Percentiles rank a stretch among this genome's conserved stretches.
Conservation (phyloP, 208 protist species). For the Acanthamoeba lenticulata region DNA sequence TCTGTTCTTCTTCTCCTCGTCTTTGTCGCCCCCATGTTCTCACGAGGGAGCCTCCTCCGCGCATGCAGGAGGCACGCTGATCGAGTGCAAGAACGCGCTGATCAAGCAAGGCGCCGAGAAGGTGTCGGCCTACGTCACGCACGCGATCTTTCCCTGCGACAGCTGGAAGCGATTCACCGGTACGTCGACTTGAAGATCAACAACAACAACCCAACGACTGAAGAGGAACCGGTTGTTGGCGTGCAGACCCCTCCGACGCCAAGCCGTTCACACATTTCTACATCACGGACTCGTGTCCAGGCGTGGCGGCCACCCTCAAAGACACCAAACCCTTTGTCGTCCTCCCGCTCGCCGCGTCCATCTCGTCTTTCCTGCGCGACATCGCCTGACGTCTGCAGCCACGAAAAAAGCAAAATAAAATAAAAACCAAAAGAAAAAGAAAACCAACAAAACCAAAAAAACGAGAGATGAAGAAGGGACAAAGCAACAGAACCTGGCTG, state of each 20-base stretch:
- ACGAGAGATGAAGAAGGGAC: too few species aligned
- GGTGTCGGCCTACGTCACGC: constrained; percentile 79
- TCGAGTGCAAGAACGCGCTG: constrained; percentile 75
- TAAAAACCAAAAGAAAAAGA: too few species aligned
- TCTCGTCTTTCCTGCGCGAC: constrained; percentile 23
- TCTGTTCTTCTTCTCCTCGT: neutral
- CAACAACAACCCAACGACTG: too few species aligned
- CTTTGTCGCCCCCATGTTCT: too few species aligned
- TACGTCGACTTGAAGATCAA: too few species aligned
- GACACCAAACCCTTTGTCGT: constrained; percentile 67
- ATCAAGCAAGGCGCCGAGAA: constrained; percentile 67
- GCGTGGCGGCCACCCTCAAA: neutral
- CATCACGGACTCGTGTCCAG: constrained; percentile 72
- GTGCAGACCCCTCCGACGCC: neutral
- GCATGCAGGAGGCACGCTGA: constrained; percentile 80
- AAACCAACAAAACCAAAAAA: too few species aligned
- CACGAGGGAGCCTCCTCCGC: too few species aligned
- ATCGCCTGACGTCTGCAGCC: too few species aligned
- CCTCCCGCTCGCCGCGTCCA: constrained; percentile 51
- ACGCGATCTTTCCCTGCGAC: constrained; percentile 81
- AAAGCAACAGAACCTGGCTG: neutral
- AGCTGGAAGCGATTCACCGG: constrained; percentile 74
- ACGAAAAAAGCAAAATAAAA: too few species aligned
- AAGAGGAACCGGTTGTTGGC: too few species aligned
- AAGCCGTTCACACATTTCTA: constrained; percentile 69